Evolutionary conservation across 805 yeast species (phyloP).

Genomic region (Zygosaccharomyces bailii): DNA sequence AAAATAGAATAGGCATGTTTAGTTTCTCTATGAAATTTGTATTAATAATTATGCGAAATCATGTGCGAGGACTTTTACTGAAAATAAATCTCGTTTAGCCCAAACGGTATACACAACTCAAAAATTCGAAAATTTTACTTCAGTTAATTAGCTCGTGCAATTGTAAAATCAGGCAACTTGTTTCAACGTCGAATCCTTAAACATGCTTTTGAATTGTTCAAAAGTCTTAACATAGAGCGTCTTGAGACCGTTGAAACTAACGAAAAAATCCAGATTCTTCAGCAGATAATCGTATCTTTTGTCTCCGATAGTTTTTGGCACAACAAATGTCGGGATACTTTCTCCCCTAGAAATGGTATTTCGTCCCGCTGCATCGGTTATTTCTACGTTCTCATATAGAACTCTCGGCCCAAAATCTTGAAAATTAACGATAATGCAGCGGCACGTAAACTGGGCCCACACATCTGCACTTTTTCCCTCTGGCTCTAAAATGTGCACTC

Average conservation of each 20-base stretch:
- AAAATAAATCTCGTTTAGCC: too few species aligned
- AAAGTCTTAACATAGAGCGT: constrained; percentile 6
- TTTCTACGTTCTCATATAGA: constrained; percentile 1
- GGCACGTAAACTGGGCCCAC: neutral
- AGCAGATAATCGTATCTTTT: constrained; percentile 2
- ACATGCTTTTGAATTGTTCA: neutral
- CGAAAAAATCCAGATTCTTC: constrained; percentile 1
- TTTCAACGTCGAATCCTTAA: neutral
- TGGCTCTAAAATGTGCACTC: neutral
- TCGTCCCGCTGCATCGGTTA: neutral
- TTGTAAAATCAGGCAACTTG: too few species aligned
- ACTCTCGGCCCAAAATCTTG: constrained; percentile 1
- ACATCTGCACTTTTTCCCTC: neutral
- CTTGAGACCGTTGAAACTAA: constrained; percentile 6
- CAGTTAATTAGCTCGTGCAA: too few species aligned
- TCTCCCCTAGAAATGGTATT: neutral
- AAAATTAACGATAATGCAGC: constrained; percentile 1
- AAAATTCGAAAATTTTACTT: too few species aligned
- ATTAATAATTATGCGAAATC: too few species aligned
- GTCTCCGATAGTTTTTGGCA: neutral
- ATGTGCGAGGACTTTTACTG: too few species aligned
- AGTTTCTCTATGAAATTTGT: too few species aligned
- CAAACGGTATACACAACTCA: too few species aligned
- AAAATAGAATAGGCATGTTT: too few species aligned
- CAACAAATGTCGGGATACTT: neutral